Base-by-base conservation (phyloP, 495 filamentous ascomycete genomes). In the Sabuloglossum arenarium region DNA sequence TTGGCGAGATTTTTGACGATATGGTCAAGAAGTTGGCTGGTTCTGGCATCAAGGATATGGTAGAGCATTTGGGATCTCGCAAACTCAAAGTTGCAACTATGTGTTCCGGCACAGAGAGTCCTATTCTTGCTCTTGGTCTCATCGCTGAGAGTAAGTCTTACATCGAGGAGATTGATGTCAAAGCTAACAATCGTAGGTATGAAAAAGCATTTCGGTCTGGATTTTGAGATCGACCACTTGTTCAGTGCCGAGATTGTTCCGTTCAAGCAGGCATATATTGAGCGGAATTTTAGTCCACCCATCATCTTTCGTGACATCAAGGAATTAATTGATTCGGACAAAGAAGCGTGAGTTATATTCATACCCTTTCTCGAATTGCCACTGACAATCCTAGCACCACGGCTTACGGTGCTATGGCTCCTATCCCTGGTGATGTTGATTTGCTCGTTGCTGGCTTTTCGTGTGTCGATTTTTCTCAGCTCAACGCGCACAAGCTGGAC, bases 51-150 rank as follows among this genome's bases (percentile, higher is more conserved):
- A 60, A 53, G 0, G 45, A 65, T 1, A 65, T 72, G 28, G 53
- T 79, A 14, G 54, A 62, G 3, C 60, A 63, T 25, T 58, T 79
- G 0, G 64, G 68, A 11, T 60, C 63, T 16, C 64, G 71, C 42
- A 67, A 68, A 30, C 61, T 90, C 9, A 74, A 73, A 1, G 74
- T 90, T 24, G 85, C 74, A 0, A 94, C 87, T 0, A 77, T 88
- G 63, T 94, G 86, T 61, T 89, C 85, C 11, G 87, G 87, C 3
- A 91, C 86, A 0, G 87, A 94, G 60, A 79, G 78, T 28, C 87
- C 87, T 11, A 66, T 94, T 6, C 68, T 89, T 2, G 82, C 81
- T 0, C 62, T 89, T 42, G 68, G 76, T 39, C 69, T 80, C 60
- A 61, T 79, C 10, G 59, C 60, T 28, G 57, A 70, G 16, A 64